Evolutionary conservation across 2,329 filamentous ascomycete species (phyloP).

Genomic region (Curvularia verruculosa): DNA sequence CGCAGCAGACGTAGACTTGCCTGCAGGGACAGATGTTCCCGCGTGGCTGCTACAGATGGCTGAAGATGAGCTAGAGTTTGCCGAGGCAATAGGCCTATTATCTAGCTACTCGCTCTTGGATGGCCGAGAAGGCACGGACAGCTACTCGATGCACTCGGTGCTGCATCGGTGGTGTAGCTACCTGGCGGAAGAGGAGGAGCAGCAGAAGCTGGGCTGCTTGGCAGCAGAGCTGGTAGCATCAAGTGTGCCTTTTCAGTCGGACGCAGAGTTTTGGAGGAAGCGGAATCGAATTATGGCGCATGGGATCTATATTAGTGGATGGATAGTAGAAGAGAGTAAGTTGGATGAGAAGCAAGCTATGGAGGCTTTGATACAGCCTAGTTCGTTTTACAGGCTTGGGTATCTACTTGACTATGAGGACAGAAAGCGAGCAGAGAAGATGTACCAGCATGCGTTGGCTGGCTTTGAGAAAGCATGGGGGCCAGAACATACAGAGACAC

Average conservation of each 20-base stretch:
- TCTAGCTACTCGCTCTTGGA: conserved; percentile 26
- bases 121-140: conserved; percentile 11
- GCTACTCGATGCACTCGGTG: conserved; percentile 25
- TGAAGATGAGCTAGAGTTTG: too few species aligned
- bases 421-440: neutral
- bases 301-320: conserved; percentile 14
- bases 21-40: too few species aligned
- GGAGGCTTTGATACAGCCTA: conserved; percentile 4
- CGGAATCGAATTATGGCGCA: conserved; percentile 17
- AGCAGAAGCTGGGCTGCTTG: conserved; percentile 10
- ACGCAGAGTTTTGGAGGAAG: conserved; percentile 18
- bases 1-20: too few species aligned
- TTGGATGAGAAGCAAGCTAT: neutral
- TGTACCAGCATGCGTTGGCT: conserved; percentile 8
- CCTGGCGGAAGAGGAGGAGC: conserved; percentile 7
- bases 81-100: neutral
- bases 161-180: conserved; percentile 20
- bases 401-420: conserved; percentile 10
- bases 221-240: conserved; percentile 17
- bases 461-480: conserved; percentile 21
- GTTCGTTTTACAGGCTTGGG: conserved; percentile 14
- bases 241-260: conserved; percentile 9
- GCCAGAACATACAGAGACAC: conserved; percentile 22
- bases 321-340: neutral
- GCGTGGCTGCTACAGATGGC: too few species aligned